Base-by-base conservation (phyloP, 768 basidiomycete genomes). In the Suillus discolor region DNA sequence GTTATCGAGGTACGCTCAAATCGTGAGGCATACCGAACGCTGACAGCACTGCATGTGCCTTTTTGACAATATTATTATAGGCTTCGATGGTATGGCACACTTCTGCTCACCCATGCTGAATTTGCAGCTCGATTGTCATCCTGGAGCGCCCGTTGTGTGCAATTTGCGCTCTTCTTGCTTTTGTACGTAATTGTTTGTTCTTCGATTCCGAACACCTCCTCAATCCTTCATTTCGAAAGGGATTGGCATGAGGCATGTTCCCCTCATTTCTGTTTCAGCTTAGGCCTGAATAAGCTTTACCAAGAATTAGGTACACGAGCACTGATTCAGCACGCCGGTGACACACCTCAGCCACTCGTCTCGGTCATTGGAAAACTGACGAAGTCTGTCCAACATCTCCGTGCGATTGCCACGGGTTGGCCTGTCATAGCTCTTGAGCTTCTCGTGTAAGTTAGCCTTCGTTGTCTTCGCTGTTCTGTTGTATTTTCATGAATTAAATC, bases 281-380 rank as follows among this genome's bases (percentile, higher is more conserved):
- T 31, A 34, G 62, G 51, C 36, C 15, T 45, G 36, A 63, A 63
- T 38, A 63, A 34, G 6, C 62, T 63, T 34, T 38, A 3, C 28
- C 41, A 31, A 31, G 28, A 31, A 31, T 31, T 31, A 31, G 28
- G 0, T 31, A 31, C 28, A 31, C 28, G 28, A 31, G 13, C 41
- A 31, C 38, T 44, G 44, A 44, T 41, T 20, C 41, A 31, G 61
- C 36, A 66, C 20, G 15, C 51, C 42, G 39, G 57, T 51, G 47
- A 66, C 66, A 41, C 54, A 69, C 71, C 42, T 54, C 23, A 66
- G 31, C 71, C 71, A 72, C 36, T 34, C 12, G 8, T 65, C 62
- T 34, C 23, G 45, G 60, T 72, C 64, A 38, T 55, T 18, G 39
- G 69, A 67, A 69, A 72, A 31, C 20, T 60, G 57, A 41, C 38